Evolutionary conservation across 371 early-diverging fungal species (phyloP), one percentile per base, ranked within the genome.

Genomic region (Mucor piriformis): DNA sequence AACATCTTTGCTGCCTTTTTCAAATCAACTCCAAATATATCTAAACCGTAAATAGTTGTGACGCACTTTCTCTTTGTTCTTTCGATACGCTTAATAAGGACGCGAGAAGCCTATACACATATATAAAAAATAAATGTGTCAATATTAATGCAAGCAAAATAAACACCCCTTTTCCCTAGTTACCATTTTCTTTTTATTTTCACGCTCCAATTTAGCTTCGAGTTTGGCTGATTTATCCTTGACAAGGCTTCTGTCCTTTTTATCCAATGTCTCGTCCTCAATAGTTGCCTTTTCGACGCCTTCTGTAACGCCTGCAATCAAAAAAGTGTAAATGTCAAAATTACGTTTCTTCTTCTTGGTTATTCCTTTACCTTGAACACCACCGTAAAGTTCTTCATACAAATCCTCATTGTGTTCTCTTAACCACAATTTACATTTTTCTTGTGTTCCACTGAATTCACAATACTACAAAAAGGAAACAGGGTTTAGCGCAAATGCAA

Each of bases 1-100:
- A 95, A 95, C 70, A 85, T 73, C 73, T 97, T 97, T 64, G 96
- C 92, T 3, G 93, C 95, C 72, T 94, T 95, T 69, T 96, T 96
- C 67, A 97, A 76, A 63, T 95, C 96, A 42, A 96, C 88, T 53
- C 86, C 88, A 79, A 92, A 94, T 27, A 84, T 67, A 66, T 95
- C 91, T 68, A 95, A 69, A 43, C 93, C 93, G 54, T 80, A 81
- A 43, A 95, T 85, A 29, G 79, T 83, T 13, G 89, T 91, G 25
- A 94, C 88, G 67, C 88, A 87, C 77, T 96, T 97, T 73, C 93
- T 82, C 78, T 93, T 95, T 59, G 90, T 95, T 64, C 97, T 82
- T 69, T 92, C 94, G 37, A 89, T 84, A 44, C 91, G 84, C 69
- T 92, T 92, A 59, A 95, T 89, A 47, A 77, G 67, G 25, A 95